Percentiles rank a stretch among this genome's conserved stretches.
Evolutionary conservation across 2,329 filamentous ascomycete genomes (phyloP).

Genomic region (Aureobasidium zeae): DNA sequence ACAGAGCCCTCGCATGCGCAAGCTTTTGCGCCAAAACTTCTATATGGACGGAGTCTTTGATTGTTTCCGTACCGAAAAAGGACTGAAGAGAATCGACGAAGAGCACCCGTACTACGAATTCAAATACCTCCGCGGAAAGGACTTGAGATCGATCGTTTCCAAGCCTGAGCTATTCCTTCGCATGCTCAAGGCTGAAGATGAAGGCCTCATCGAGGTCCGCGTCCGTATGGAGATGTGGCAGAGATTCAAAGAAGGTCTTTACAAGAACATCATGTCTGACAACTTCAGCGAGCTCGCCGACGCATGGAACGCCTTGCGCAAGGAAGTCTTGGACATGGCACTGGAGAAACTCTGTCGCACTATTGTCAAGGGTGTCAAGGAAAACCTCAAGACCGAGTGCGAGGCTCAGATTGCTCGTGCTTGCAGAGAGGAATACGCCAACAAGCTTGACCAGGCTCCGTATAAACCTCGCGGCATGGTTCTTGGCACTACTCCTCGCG

Average conservation of each 20-base stretch:
- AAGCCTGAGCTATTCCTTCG: slow-evolving; percentile 86
- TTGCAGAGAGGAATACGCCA: slow-evolving; percentile 80
- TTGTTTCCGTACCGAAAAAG: slow-evolving; percentile 87
- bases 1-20: slow-evolving; percentile 79
- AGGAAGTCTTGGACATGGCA: slow-evolving; percentile 73
- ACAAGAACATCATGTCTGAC: slow-evolving; percentile 81
- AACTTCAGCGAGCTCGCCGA: slow-evolving; percentile 93
- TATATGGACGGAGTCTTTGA: slow-evolving; percentile 78
- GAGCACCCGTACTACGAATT: slow-evolving; percentile 95
- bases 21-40: slow-evolving; percentile 72
- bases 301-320: slow-evolving; percentile 83
- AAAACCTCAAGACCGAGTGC: slow-evolving; percentile 85
- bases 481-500: slow-evolving; percentile 76
- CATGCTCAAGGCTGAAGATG: slow-evolving; percentile 95
- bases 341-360: slow-evolving; percentile 72
- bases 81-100: slow-evolving; percentile 84
- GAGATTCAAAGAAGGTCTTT: slow-evolving; percentile 66
- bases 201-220: slow-evolving; percentile 80
- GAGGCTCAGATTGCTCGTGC: slow-evolving; percentile 84
- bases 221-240: slow-evolving; percentile 68
- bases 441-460: slow-evolving; percentile 87
- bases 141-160: slow-evolving; percentile 68
- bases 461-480: slow-evolving; percentile 92
- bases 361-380: slow-evolving; percentile 87
- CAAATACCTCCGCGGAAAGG: slow-evolving; percentile 89